phyloP scores from a whole-genome alignment of 2,329 filamentous ascomycete species.

The Lasiodiplodia theobromae region DNA sequence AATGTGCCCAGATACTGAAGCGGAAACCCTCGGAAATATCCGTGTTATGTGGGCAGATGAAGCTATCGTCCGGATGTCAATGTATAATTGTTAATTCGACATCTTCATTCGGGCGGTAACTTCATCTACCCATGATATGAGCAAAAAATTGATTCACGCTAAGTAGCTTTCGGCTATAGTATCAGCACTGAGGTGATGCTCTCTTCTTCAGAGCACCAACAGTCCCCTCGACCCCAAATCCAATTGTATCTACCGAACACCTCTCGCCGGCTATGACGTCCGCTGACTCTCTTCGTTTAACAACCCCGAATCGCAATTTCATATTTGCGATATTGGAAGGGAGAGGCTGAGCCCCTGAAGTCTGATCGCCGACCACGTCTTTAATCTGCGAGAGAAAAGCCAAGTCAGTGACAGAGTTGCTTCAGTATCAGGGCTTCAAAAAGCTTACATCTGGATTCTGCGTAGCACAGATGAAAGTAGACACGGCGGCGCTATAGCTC shows the following conservation, averaged over 20 bases:
- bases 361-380: background rate
- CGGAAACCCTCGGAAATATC: too few species aligned
- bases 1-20: too few species aligned
- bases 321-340: background rate
- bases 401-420: background rate
- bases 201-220: background rate
- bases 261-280: background rate
- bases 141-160: too few species aligned
- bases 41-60: too few species aligned
- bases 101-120: too few species aligned
- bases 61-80: too few species aligned
- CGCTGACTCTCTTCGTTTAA: background rate
- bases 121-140: too few species aligned
- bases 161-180: too few species aligned
- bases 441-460: conserved; percentile 1
- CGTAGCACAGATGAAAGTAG: conserved; percentile 1
- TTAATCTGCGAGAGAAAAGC: background rate
- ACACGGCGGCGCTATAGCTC: background rate
- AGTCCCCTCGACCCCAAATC: background rate
- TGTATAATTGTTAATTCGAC: too few species aligned
- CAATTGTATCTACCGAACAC: background rate
- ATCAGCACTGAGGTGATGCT: background rate
- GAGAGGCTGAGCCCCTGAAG: background rate
- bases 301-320: background rate
- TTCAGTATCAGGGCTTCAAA: too few species aligned